Base-by-base conservation (phyloP, 306 rosid species). In the Lathyrus oleraceus region DNA sequence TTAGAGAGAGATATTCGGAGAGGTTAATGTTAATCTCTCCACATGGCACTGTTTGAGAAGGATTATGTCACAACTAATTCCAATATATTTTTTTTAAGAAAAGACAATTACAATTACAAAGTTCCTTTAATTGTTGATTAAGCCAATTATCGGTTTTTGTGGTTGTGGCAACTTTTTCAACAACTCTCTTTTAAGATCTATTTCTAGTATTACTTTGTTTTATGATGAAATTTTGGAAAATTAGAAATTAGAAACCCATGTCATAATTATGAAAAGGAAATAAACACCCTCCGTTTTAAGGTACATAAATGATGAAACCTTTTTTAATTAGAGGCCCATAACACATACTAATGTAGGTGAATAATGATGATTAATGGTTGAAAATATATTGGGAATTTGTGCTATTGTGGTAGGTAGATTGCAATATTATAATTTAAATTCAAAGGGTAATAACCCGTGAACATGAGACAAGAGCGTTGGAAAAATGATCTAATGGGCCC, bases 361-460 rank as follows among this genome's bases (percentile, higher is more conserved):
- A 60, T 27, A 8, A 14, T 69, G 71, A 61, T 28, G 40, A 77
- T 70, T 69, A n/a, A 45, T 7, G 62, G 77, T 57, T 13, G 40
- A 70, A 67, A 65, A 67, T 36, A 67, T 69, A 51, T 15, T 67
- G 69, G 59, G 66, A 35, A 47, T 30, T 42, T 13, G 65, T 67
- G 76, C 13, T 44, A 6, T 64, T 63, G 77, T 64, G 75, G 69
- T 65, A 35, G 86, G 86, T 65, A 70, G 43, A 70, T 74, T 69
- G 67, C 63, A 65, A 66, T 73, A 79, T 73, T 68, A 52, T 59
- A 40, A 12, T 44, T 79, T 79, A 73, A 79, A 61, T 79, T 69
- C 48, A 73, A 79, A 10, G 72, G 65, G 67, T 48, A 84, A 85
- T 76, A 65, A 65, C 88, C 78, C 82, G 88, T 79, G 88, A 81